Evolutionary conservation across 176 grass and related monocot genomes (phyloP).

Genomic region (Bothriochloa decipiens): DNA sequence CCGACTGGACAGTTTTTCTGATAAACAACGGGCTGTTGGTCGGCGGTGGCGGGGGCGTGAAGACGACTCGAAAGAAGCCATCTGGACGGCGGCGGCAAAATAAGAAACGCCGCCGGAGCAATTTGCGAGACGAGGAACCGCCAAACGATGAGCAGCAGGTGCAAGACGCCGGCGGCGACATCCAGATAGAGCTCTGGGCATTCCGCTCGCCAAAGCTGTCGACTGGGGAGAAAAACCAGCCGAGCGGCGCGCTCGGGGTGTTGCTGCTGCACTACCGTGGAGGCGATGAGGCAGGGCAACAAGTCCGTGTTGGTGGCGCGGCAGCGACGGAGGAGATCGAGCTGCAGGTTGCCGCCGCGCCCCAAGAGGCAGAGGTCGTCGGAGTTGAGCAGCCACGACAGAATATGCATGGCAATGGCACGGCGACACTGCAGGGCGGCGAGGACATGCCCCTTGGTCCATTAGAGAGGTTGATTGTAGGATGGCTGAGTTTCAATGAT

Average conservation of each 20-base stretch:
- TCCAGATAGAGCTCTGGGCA: slow-evolving; percentile 7
- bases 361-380: background rate
- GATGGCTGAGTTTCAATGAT: no score
- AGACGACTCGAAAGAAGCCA: background rate
- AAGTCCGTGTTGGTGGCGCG: background rate
- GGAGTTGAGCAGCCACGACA: background rate
- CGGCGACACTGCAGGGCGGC: no score
- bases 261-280: background rate
- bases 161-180: background rate
- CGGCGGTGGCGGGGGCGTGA: background rate
- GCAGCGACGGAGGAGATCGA: background rate
- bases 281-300: no score
- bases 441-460: no score
- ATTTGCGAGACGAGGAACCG: background rate
- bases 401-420: no score
- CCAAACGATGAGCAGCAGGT: background rate
- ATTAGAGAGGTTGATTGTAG: no score
- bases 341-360: background rate
- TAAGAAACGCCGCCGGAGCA: background rate
- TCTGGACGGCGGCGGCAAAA: no score
- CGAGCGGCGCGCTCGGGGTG: background rate
- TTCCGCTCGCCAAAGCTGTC: background rate
- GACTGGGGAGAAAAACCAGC: background rate
- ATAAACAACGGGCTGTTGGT: background rate
- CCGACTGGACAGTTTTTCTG: background rate